Evolutionary conservation across 208 protist species (phyloP).

Genomic region (Trypanosoma avium): DNA sequence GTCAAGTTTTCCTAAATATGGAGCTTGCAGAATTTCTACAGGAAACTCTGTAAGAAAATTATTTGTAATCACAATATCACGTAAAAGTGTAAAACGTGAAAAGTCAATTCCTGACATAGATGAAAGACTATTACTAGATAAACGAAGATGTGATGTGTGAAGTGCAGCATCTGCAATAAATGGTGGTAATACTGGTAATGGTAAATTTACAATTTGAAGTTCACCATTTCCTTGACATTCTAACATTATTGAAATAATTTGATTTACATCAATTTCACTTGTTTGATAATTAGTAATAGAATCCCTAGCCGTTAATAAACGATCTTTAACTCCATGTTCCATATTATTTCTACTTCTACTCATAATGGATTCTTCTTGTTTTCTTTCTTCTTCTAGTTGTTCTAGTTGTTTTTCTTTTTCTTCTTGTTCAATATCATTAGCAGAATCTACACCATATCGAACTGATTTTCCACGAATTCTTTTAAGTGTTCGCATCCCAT

Average conservation of each 20-base stretch:
- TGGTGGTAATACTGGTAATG: conserved; percentile 19
- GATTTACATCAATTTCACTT: conserved; percentile 4
- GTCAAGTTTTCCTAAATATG: conserved; percentile 61
- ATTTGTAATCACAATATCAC: conserved; percentile 50
- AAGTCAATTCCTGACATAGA: conserved; percentile 34
- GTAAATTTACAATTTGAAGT: conserved; percentile 28
- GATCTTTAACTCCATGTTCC: too few species aligned
- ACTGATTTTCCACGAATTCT: conserved; percentile 49
- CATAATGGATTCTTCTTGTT: too few species aligned
- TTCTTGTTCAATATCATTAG: neutral
- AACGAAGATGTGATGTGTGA: conserved; percentile 26
- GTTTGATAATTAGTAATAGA: neutral
- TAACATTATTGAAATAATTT: conserved; percentile 13
- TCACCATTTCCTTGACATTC: conserved; percentile 2
- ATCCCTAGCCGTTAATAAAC: too few species aligned
- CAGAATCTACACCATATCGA: too few species aligned
- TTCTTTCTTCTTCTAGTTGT: neutral
- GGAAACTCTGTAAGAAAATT: conserved; percentile 66
- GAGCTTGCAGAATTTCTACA: conserved; percentile 50
- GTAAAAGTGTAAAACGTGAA: conserved; percentile 41
- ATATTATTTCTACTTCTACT: too few species aligned
- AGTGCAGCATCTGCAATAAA: conserved; percentile 27
- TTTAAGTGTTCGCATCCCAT: conserved; percentile 54
- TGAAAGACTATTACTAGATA: conserved; percentile 47
- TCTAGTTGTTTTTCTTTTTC: too few species aligned